These are phyloP conservation scores for Diplodia seriata DNA, from an alignment of 2,329 filamentous ascomycete species.

Conservation along the genomic window DNA sequence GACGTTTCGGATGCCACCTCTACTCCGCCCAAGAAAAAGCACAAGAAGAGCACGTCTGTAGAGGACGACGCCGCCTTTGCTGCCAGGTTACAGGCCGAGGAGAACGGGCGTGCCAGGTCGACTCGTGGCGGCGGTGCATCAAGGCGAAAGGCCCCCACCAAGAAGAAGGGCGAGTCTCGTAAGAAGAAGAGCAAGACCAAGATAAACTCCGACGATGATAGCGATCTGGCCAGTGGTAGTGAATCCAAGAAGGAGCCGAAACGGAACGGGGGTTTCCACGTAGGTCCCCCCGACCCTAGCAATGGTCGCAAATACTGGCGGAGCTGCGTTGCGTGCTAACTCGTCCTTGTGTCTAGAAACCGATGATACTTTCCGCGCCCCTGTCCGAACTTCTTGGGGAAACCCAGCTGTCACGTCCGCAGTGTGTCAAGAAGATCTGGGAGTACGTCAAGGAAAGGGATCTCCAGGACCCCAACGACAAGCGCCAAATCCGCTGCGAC, in stretches of 20 bases:
- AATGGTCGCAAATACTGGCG: background rate
- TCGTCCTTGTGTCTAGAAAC: slow-evolving; percentile 59
- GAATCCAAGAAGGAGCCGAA: slow-evolving; percentile 69
- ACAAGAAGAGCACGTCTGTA: slow-evolving; percentile 72
- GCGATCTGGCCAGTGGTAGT: slow-evolving; percentile 65
- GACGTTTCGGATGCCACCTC: slow-evolving; percentile 51
- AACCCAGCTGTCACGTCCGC: slow-evolving; percentile 83
- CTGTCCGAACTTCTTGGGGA: slow-evolving; percentile 75
- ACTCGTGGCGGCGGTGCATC: slow-evolving; percentile 73
- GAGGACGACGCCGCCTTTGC: slow-evolving; percentile 89
- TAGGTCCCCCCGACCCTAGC: slow-evolving; percentile 50
- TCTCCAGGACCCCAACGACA: slow-evolving; percentile 89
- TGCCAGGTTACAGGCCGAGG: slow-evolving; percentile 87
- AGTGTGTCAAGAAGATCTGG: slow-evolving; percentile 97
- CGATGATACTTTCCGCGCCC: slow-evolving; percentile 74
- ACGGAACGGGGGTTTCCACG: slow-evolving; percentile 89
- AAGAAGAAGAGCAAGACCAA: slow-evolving; percentile 78
- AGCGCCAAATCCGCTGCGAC: slow-evolving; percentile 91
- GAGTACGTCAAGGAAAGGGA: slow-evolving; percentile 88
- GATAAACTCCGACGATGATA: slow-evolving; percentile 79
- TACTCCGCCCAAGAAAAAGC: slow-evolving; percentile 56
- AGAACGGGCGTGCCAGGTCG: slow-evolving; percentile 77
- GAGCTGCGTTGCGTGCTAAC: slow-evolving; percentile 1
- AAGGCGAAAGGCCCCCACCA: slow-evolving; percentile 62
- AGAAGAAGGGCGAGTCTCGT: slow-evolving; percentile 67